Evolutionary conservation across 202 grass and related monocot species (phyloP), one percentile per base, ranked within the genome.

Genomic region (Panicum hallii): DNA sequence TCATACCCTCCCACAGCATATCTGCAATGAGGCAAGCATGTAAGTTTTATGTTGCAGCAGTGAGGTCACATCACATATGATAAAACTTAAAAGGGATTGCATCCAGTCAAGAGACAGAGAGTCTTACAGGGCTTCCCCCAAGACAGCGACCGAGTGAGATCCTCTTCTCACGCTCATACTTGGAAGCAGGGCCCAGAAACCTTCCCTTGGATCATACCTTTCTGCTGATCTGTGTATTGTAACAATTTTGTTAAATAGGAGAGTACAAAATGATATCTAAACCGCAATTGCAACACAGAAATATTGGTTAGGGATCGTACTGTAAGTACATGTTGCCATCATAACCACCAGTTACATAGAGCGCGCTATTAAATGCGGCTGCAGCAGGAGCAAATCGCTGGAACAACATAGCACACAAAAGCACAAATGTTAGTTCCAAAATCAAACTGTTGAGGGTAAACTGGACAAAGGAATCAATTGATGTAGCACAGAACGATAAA

Each of bases 161-260:
- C 85, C 93, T 89, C 93, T 90, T 88, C 83, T 93, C 70, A 49
- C 66, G 28, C 16, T 82, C 95, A 98, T 93, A 83, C 79, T 88
- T 85, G 93, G 82, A 69, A 95, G 79, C 67, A 81, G 79, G 26
- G 77, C 63, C 95, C 95, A 98, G 78, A 81, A 90, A 58, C 93
- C 93, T 89, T 98, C 95, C 78, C 95, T 91, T 69, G 95, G 95
- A 91, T 98, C 95, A 49, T 86, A 98, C 78, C 93, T 91, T 90
- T 98, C 95, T 62, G 82, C 75, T 66, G 92, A 87, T 52, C 92
- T 94, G 84, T 78, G 75, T 32, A 77, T 83, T 80, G 58, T 4
- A 36, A 61, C 58, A 36, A 81, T 66, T 77, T 81, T 34, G 55
- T 82, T 77, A 11, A 74, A 32, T 74, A 42, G 32, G 56, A 61